phyloP scores from a whole-genome alignment of 2,329 filamentous ascomycete genomes.

The Shiraia sp. region DNA sequence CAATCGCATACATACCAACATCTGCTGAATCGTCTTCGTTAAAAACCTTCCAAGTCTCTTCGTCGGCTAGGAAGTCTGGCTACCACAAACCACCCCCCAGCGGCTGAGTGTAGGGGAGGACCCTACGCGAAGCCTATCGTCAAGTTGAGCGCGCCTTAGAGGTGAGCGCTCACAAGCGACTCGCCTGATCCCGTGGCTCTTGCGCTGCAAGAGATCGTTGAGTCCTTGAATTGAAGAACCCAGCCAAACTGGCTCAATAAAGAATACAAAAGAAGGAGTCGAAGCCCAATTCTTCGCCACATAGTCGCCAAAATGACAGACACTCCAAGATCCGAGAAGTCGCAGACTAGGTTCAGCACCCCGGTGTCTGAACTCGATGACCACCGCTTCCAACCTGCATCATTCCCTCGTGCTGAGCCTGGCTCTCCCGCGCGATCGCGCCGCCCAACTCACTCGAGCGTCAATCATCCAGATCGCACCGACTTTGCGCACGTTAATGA shows the following conservation, averaged over 20 bases:
- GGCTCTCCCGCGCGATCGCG: slow-evolving; percentile 55
- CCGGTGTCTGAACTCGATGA: slow-evolving; percentile 84
- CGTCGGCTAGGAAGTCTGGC: slow-evolving; percentile 32
- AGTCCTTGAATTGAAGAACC: slow-evolving; percentile 2
- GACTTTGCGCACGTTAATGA: slow-evolving; percentile 51
- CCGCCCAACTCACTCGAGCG: slow-evolving; percentile 74
- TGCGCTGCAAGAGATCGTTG: slow-evolving; percentile 33
- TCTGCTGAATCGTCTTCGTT: slow-evolving; percentile 18
- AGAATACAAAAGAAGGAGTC: slow-evolving; percentile 9
- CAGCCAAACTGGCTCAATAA: slow-evolving; percentile 9
- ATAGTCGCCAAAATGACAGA: slow-evolving; percentile 53
- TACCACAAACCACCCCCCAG: slow-evolving; percentile 23
- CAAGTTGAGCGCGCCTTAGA: slow-evolving; percentile 56
- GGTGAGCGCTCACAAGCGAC: slow-evolving; percentile 60
- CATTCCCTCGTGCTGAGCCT: slow-evolving; percentile 64
- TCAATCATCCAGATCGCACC: slow-evolving; percentile 52
- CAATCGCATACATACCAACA: slow-evolving; percentile 14
- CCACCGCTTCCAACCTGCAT: slow-evolving; percentile 71
- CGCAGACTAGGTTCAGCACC: slow-evolving; percentile 69
- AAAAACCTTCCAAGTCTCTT: slow-evolving; percentile 24
- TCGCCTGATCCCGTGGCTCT: slow-evolving; percentile 45
- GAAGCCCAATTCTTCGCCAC: slow-evolving; percentile 27
- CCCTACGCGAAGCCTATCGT: slow-evolving; percentile 53
- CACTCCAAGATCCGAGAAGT: slow-evolving; percentile 67
- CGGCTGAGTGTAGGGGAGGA: slow-evolving; percentile 51